Evolutionary conservation across 495 filamentous ascomycete species (phyloP), one percentile per base, ranked within the genome.

Genomic region (Neurospora sp.): DNA sequence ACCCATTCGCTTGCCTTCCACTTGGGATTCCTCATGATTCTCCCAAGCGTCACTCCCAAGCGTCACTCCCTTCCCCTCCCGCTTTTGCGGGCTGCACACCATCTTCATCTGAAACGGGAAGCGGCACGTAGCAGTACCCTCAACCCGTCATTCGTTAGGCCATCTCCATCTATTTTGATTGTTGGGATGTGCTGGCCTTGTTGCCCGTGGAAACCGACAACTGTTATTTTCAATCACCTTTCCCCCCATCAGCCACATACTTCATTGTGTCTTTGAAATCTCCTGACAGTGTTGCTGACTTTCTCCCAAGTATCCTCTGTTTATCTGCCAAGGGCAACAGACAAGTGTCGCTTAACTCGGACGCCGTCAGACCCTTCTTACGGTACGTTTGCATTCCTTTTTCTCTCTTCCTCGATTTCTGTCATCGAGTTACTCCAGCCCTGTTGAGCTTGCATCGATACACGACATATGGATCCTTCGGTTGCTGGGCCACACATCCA

Each of bases 1-100:
- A 35, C 54, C 54, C 54, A 66, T 66, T 66, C 75, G 74, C 69
- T 73, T 78, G 77, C 80, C 79, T 82, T 77, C 75, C 71, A 31
- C 48, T 69, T 73, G 69, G 74, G 41, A 69, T 66, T 35, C 69
- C 38, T 74, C 42, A 41, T 73, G 74, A 73, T 71, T 69, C 70
- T 74, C 69, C 70, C 73, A 37, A 66, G 70, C 66, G 74, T 78
- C 71, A 59, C 70, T 74, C 69, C 69, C 73, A 37, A 66, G 70
- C 66, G 74, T 78, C 71, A 59, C 73, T 74, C 72, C 48, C 74
- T 74, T 74, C 74, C 76, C 76, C 76, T 77, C 71, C 76, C 71
- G 71, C 73, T 70, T 71, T 54, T 76, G 62, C 35, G 54, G 54
- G 72, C 75, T 77, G 73, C 76, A 79, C 74, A 79, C 69, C 76